Percentiles rank a stretch among this genome's conserved stretches.
Conservation (phyloP, 768 basidiomycete species). For the Tulasnella sp. region DNA sequence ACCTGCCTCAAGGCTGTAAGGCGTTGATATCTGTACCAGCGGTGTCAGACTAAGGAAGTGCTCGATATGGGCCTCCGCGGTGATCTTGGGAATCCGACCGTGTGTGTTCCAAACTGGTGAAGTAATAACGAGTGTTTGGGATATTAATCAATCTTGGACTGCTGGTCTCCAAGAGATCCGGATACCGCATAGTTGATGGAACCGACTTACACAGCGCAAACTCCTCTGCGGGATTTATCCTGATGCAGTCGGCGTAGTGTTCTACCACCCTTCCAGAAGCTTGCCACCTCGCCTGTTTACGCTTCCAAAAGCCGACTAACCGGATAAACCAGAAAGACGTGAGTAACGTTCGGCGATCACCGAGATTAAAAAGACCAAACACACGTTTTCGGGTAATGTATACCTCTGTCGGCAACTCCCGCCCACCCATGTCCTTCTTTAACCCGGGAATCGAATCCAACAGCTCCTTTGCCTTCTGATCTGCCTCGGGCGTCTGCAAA, state of each 20-base stretch:
- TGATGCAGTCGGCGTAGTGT: conserved; percentile 43
- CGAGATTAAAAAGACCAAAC: conserved; percentile 22
- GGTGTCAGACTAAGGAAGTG: conserved; percentile 44
- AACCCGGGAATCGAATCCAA: conserved; percentile 50
- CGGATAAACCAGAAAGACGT: not conserved
- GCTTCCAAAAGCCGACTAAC: conserved; percentile 62
- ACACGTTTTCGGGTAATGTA: conserved; percentile 66
- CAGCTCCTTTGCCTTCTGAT: conserved; percentile 45
- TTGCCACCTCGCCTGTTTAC: conserved; percentile 47
- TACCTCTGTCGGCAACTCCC: conserved; percentile 61
- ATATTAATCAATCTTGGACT: not conserved
- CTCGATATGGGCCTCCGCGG: conserved; percentile 50
- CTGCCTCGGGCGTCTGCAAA: conserved; percentile 35
- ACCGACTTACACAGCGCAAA: conserved; percentile 51
- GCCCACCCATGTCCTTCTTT: conserved; percentile 46
- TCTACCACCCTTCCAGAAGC: conserved; percentile 31
- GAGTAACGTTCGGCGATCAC: not conserved
- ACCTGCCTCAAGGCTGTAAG: not conserved
- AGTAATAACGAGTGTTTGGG: not conserved
- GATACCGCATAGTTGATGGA: too few relatives aligned
- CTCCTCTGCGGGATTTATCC: conserved; percentile 50
- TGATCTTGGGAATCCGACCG: conserved; percentile 40
- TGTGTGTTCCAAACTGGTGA: conserved; percentile 68
- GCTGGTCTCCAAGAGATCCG: too few relatives aligned
- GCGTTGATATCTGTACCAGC: conserved; percentile 24